A percentile compares a stretch with the other conserved stretches of the same genome.
phyloP scores from a whole-genome alignment of 2,329 filamentous ascomycete genomes.

The Colletotrichum agaves region DNA sequence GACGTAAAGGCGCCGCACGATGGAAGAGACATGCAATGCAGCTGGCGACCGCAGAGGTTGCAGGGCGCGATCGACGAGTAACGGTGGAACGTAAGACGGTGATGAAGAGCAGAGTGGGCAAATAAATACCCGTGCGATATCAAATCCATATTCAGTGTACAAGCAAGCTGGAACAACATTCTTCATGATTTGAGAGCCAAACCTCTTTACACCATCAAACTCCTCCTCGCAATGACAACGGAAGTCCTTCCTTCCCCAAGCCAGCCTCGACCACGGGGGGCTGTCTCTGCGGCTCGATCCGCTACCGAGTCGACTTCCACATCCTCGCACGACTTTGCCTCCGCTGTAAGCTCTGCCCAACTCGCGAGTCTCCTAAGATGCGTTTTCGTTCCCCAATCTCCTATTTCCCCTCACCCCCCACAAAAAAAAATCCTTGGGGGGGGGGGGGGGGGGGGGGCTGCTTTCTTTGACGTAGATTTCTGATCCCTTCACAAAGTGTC shows the following conservation, averaged over 20 bases:
- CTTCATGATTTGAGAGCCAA: background rate
- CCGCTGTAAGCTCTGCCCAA: slow-evolving; percentile 42
- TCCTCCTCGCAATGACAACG: background rate
- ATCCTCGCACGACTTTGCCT: slow-evolving; percentile 54
- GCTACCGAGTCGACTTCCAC: slow-evolving; percentile 61
- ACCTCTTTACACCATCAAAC: background rate
- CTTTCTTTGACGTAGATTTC: no score
- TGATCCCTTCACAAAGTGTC: slow-evolving; percentile 1
- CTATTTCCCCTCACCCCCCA: background rate
- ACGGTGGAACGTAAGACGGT: rapidly evolving
- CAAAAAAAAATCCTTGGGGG: no score
- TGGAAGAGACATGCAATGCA: background rate
- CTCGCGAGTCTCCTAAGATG: background rate
- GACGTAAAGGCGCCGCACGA: background rate
- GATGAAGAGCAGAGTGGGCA: background rate
- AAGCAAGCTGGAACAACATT: background rate
- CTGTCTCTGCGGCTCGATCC: slow-evolving; percentile 61
- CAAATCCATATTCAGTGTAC: rapidly evolving
- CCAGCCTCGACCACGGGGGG: slow-evolving; percentile 57
- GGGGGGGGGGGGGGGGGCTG: no score
- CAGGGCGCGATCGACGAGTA: slow-evolving; percentile 46
- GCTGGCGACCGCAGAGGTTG: background rate
- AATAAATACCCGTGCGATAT: slow-evolving; percentile 6
- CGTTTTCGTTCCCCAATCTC: no score
- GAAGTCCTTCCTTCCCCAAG: background rate